phyloP scores from a whole-genome alignment of 306 rosid species.

The Canavalia ensiformis region DNA sequence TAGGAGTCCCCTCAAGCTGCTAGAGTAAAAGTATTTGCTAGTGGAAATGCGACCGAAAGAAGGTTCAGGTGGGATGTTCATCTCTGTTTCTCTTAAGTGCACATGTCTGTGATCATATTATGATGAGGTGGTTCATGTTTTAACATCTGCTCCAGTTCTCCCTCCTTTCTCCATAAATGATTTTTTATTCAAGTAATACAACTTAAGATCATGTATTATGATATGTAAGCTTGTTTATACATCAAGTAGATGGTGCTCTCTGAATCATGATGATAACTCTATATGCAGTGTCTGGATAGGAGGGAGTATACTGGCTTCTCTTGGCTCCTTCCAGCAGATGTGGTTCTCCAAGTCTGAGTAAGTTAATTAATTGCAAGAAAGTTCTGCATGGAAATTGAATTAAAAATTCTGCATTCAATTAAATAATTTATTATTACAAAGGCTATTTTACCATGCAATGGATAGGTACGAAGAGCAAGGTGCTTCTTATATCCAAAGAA shows the following conservation, averaged over 20 bases:
- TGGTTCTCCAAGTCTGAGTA: slow-evolving; percentile 97
- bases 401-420: not conserved
- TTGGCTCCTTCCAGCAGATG: slow-evolving; percentile 95
- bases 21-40: slow-evolving; percentile 95
- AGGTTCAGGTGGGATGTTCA: slow-evolving; percentile 78
- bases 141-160: not conserved
- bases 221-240: slow-evolving; percentile 11
- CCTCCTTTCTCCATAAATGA: not conserved
- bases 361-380: slow-evolving; percentile 23
- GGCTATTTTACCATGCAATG: not conserved
- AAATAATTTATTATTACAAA: slow-evolving; percentile 18
- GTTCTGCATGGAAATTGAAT: not conserved
- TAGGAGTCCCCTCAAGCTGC: slow-evolving; percentile 99
- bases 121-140: slow-evolving; percentile 2
- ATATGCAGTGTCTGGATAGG: slow-evolving; percentile 95
- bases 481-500: slow-evolving; percentile 95
- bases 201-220: not conserved
- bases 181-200: slow-evolving; percentile 19
- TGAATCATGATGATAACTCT: slow-evolving; percentile 40
- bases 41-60: slow-evolving; percentile 97
- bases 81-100: not conserved
- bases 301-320: slow-evolving; percentile 98
- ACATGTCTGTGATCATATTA: not conserved
- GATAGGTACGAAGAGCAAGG: slow-evolving; percentile 98
- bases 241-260: slow-evolving; percentile 1